phyloP scores from a whole-genome alignment of 2,329 filamentous ascomycete genomes.

The Fusarium denticulatum region DNA sequence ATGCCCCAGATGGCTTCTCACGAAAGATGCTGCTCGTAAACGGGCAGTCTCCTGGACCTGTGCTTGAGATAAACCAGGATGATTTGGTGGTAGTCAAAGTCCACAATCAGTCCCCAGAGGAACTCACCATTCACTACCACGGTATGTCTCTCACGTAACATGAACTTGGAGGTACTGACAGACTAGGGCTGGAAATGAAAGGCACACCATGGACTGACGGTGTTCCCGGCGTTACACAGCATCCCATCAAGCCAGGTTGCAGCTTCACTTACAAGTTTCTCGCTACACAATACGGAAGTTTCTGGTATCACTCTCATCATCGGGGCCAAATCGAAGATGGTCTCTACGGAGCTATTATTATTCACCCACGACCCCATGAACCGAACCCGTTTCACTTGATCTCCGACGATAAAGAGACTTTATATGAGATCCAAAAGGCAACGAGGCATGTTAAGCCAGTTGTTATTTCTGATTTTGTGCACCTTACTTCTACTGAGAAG shows the following conservation, averaged over 20 bases:
- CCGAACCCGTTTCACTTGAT: constrained; percentile 62
- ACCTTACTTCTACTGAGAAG: constrained; percentile 60
- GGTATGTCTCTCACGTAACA: constrained; percentile 44
- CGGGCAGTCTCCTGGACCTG: constrained; percentile 69
- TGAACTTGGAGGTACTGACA: neutral
- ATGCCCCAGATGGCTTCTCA: constrained; percentile 56
- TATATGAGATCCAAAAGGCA: constrained; percentile 59
- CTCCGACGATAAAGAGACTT: constrained; percentile 44
- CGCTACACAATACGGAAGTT: constrained; percentile 66
- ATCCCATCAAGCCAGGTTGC: constrained; percentile 58
- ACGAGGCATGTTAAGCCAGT: constrained; percentile 59
- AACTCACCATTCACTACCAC: constrained; percentile 62
- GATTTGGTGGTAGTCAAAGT: constrained; percentile 59
- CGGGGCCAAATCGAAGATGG: constrained; percentile 68
- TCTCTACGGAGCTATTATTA: constrained; percentile 64
- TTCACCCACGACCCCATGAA: constrained; percentile 50
- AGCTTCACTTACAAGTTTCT: constrained; percentile 64
- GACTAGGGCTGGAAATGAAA: constrained; percentile 58
- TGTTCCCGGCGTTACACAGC: constrained; percentile 65
- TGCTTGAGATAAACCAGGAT: constrained; percentile 63
- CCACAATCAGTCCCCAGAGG: constrained; percentile 57
- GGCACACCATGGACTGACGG: constrained; percentile 70
- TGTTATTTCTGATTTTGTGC: constrained; percentile 66
- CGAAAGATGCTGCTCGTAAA: constrained; percentile 64
- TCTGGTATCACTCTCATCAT: constrained; percentile 70